phyloP scores from a whole-genome alignment of 2,329 filamentous ascomycete species.

The Mollisia scopiformis region DNA sequence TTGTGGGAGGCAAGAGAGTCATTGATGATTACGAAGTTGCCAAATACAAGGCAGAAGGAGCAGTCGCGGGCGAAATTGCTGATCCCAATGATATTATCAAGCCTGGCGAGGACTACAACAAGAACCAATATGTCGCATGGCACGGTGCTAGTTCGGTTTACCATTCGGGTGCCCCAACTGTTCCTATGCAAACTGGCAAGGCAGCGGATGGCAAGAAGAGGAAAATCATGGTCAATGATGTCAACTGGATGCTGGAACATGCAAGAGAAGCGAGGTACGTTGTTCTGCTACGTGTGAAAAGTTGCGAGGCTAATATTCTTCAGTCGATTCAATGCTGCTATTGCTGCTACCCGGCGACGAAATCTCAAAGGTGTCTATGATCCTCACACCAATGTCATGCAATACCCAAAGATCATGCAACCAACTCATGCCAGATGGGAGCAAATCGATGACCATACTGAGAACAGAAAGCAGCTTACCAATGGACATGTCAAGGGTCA shows the following conservation, averaged over 20 bases:
- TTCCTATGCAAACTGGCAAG: constrained; percentile 77
- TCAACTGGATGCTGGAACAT: constrained; percentile 97
- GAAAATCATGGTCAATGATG: constrained; percentile 85
- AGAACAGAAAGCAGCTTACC: constrained; percentile 12
- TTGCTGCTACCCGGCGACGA: constrained; percentile 65
- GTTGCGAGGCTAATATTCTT: constrained; percentile 13
- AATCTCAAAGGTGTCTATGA: constrained; percentile 85
- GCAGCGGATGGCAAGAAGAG: constrained; percentile 77
- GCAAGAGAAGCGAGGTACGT: constrained; percentile 84
- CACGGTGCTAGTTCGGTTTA: constrained; percentile 96
- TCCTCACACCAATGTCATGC: constrained; percentile 89
- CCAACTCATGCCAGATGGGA: constrained; percentile 86
- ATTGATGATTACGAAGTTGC: constrained; percentile 88
- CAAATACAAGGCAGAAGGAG: constrained; percentile 74
- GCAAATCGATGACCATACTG: constrained; percentile 55
- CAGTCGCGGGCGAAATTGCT: constrained; percentile 85
- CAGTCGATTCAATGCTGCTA: constrained; percentile 82
- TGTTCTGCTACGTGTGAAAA: neutral
- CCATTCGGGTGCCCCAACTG: constrained; percentile 77
- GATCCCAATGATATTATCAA: constrained; percentile 85
- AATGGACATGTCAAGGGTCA: constrained; percentile 18
- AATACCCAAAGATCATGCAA: constrained; percentile 86
- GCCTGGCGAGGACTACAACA: constrained; percentile 89
- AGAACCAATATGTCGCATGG: constrained; percentile 99
- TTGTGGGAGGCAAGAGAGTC: constrained; percentile 86